A percentile compares a stretch with the other conserved stretches of the same genome.
Conservation (phyloP, 306 rosid species). For the Ziziphus jujuba region DNA sequence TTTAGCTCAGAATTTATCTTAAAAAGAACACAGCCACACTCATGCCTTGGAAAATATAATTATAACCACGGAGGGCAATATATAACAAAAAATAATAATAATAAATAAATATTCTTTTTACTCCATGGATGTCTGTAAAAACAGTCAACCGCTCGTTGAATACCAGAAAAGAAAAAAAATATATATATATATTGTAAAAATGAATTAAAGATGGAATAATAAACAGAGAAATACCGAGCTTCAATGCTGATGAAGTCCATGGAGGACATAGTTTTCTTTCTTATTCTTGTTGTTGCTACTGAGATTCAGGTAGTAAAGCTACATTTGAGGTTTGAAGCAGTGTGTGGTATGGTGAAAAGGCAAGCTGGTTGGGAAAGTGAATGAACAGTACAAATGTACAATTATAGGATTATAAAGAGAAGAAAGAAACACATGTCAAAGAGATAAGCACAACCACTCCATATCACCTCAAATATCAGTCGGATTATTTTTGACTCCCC, state of each 20-base stretch:
- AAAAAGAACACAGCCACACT: neutral
- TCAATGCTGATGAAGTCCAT: conserved; percentile 7
- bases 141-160: no score
- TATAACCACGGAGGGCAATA: no score
- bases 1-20: neutral
- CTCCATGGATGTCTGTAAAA: no score
- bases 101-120: no score
- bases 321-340: neutral
- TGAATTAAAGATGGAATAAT: neutral
- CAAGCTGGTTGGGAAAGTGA: neutral
- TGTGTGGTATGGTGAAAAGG: no score
- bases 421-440: neutral
- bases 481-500: no score
- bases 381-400: no score
- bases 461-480: neutral
- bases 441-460: neutral
- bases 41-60: no score
- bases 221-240: conserved; percentile 24
- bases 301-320: neutral
- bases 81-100: no score
- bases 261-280: conserved; percentile 11
- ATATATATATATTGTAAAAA: no score
- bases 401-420: neutral
- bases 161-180: neutral
- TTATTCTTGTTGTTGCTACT: neutral